These are phyloP conservation scores for Beauveria brongniartii DNA, from an alignment of 2,329 filamentous ascomycete genomes.

Conservation along the genomic window DNA sequence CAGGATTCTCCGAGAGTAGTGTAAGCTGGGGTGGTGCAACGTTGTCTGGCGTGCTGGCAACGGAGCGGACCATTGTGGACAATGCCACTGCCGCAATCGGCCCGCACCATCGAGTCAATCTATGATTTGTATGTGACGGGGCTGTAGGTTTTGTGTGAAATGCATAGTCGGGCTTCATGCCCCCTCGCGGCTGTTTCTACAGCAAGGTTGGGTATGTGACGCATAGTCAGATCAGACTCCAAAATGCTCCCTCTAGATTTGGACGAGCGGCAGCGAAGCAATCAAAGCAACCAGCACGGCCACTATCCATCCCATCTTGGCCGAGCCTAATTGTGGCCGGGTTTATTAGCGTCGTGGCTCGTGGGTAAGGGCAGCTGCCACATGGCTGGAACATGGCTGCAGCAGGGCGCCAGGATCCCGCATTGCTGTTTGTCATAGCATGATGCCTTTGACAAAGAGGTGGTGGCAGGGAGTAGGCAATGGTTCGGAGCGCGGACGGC, in stretches of 20 bases:
- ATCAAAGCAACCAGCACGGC: neutral
- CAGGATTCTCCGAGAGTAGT: neutral
- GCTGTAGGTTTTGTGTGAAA: neutral
- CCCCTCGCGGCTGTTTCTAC: too few relatives aligned
- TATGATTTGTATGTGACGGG: neutral
- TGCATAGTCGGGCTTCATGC: neutral
- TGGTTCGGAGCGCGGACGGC: neutral
- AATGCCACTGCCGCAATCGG: neutral
- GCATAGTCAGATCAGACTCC: neutral
- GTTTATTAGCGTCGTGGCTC: neutral
- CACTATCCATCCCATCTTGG: neutral
- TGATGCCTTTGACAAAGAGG: neutral
- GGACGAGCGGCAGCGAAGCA: neutral
- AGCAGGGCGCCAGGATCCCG: neutral
- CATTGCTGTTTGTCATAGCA: constrained; percentile 9
- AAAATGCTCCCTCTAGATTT: neutral
- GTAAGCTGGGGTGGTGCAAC: neutral
- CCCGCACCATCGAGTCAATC: neutral
- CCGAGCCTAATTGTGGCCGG: neutral
- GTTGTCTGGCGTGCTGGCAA: neutral
- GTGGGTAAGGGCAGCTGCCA: constrained; percentile 5
- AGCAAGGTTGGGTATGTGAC: too few relatives aligned
- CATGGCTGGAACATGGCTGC: neutral
- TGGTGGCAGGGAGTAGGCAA: neutral
- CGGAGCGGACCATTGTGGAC: neutral